These are phyloP conservation scores for Cercospora sojina DNA, from an alignment of 2,329 filamentous ascomycete genomes.

Conservation along the genomic window DNA sequence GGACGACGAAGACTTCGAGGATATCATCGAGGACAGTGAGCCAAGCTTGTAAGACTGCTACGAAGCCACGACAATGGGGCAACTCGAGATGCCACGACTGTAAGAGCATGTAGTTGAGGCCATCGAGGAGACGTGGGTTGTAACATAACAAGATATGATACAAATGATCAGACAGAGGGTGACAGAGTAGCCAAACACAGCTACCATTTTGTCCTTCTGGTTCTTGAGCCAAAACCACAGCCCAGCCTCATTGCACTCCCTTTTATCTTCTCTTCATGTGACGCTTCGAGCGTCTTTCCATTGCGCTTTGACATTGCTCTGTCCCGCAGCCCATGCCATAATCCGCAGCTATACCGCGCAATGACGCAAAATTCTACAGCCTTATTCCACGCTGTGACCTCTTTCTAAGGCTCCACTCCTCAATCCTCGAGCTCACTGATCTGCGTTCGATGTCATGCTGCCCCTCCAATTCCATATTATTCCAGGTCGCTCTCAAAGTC, in stretches of 20 bases:
- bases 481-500: not conserved
- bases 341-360: not conserved
- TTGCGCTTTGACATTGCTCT: not conserved
- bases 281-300: not conserved
- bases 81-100: not conserved
- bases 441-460: not conserved
- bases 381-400: not conserved
- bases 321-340: not conserved
- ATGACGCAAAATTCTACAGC: not conserved
- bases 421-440: not conserved
- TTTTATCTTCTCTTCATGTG: not conserved
- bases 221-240: not conserved
- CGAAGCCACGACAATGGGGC: not conserved
- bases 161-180: not conserved
- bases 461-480: slow-evolving; percentile 7
- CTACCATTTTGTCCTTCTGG: not conserved
- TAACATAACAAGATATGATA: not conserved
- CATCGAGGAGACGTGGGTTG: not conserved
- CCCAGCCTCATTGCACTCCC: not conserved
- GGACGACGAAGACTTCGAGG: slow-evolving; percentile 53
- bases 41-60: slow-evolving; percentile 17
- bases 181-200: not conserved
- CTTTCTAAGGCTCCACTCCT: not conserved
- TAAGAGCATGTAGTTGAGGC: not conserved
- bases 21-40: slow-evolving; percentile 35